These are phyloP conservation scores for Maudiozyma humilis DNA, from an alignment of 1,139 yeast genomes.

Conservation along the genomic window DNA sequence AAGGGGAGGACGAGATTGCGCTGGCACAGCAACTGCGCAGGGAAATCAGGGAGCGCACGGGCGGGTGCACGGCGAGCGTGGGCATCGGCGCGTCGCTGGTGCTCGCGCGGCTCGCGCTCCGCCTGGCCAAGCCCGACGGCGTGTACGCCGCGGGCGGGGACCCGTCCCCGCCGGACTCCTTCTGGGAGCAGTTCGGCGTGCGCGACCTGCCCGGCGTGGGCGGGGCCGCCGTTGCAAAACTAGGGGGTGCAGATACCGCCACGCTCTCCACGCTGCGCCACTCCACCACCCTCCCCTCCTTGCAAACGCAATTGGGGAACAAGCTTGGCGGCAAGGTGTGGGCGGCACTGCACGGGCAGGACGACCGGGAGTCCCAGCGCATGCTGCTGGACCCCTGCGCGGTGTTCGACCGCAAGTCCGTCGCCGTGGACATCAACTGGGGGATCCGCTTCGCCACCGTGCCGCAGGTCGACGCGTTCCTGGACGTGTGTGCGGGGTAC, in stretches of 20 bases:
- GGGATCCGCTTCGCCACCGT: constrained; percentile 67
- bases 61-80: constrained; percentile 60
- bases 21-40: constrained; percentile 18
- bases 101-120: constrained; percentile 68
- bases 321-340: constrained; percentile 58
- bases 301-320: constrained; percentile 50
- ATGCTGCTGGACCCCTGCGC: constrained; percentile 34
- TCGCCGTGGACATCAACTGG: constrained; percentile 87
- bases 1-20: constrained; percentile 2
- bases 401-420: constrained; percentile 55
- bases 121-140: constrained; percentile 77
- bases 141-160: background rate
- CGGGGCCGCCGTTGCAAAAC: constrained; percentile 38
- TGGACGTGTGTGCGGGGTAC: constrained; percentile 52
- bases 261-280: constrained; percentile 7
- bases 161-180: too few species aligned
- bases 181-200: constrained; percentile 39
- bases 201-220: constrained; percentile 86
- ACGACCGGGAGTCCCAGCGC: constrained; percentile 35
- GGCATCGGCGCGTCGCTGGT: constrained; percentile 69
- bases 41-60: constrained; percentile 43
- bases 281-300: constrained; percentile 7
- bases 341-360: constrained; percentile 47
- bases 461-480: constrained; percentile 55
- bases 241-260: too few species aligned